Conservation (phyloP, 805 yeast genomes). For the Deakozyma indianensis region DNA sequence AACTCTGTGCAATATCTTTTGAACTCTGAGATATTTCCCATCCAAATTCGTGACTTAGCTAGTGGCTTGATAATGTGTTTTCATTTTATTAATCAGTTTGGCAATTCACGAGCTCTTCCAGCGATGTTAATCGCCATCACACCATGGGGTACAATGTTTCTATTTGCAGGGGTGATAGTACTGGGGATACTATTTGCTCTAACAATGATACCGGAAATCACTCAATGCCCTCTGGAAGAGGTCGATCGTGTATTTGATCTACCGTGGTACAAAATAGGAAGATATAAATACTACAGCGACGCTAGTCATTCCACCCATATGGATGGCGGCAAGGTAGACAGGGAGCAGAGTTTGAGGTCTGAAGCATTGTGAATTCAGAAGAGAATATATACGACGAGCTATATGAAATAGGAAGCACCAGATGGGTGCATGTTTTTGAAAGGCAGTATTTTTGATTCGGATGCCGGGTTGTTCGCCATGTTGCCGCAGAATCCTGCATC, state of each 20-base stretch:
- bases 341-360: no score
- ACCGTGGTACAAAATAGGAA: slow-evolving; percentile 47
- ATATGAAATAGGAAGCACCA: no score
- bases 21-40: slow-evolving; percentile 41
- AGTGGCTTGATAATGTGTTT: slow-evolving; percentile 38
- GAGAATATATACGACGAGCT: no score
- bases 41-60: slow-evolving; percentile 34
- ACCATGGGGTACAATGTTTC: slow-evolving; percentile 36
- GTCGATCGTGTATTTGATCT: slow-evolving; percentile 38
- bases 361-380: no score
- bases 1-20: slow-evolving; percentile 40
- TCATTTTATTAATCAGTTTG: slow-evolving; percentile 44
- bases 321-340: no score
- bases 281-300: background rate
- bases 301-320: no score
- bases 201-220: slow-evolving; percentile 36
- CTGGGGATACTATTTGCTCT: slow-evolving; percentile 32
- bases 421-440: no score
- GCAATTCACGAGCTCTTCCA: slow-evolving; percentile 42
- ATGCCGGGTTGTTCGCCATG: no score
- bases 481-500: no score
- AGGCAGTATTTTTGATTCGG: no score
- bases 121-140: slow-evolving; percentile 33
- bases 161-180: slow-evolving; percentile 30
- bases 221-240: slow-evolving; percentile 36